A percentile compares a stretch with the other conserved stretches of the same genome.
Conservation (phyloP, 2,329 filamentous ascomycete species). For the Dothidotthia symphoricarpi region DNA sequence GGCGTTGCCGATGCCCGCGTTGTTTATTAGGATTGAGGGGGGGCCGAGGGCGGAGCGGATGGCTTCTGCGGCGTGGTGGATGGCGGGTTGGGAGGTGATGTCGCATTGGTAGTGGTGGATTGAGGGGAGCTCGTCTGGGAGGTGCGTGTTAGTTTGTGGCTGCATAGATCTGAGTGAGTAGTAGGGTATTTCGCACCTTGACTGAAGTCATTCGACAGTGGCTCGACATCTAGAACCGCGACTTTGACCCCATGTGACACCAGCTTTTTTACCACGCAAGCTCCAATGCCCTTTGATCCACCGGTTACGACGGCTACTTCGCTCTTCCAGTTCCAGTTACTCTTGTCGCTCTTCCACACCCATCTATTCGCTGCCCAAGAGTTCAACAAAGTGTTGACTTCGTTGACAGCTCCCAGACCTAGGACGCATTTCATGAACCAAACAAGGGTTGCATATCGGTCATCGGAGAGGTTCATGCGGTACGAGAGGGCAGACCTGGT, state of each 20-base stretch:
- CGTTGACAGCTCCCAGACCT: conserved; percentile 21
- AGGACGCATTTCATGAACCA: conserved; percentile 29
- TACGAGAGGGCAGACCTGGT: conserved; percentile 20
- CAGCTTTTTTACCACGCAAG: conserved; percentile 33
- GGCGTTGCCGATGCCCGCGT: conserved; percentile 39
- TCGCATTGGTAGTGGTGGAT: conserved; percentile 36
- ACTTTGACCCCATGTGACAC: conserved; percentile 34
- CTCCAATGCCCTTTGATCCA: conserved; percentile 39
- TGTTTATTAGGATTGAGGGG: conserved; percentile 40
- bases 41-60: conserved; percentile 35
- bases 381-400: conserved; percentile 31
- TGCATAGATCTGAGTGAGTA: neutral
- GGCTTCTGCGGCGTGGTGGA: conserved; percentile 30
- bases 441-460: conserved; percentile 24
- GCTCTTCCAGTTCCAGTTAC: conserved; percentile 30
- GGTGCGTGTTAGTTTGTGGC: conserved; percentile 12
- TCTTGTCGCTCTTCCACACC: conserved; percentile 33
- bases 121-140: conserved; percentile 19
- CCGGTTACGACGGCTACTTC: conserved; percentile 41
- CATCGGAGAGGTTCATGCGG: conserved; percentile 15
- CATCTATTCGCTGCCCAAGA: conserved; percentile 43
- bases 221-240: conserved; percentile 37
- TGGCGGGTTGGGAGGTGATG: conserved; percentile 31
- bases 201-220: conserved; percentile 29
- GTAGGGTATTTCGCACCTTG: conserved; percentile 17